Conservation (phyloP, 2,329 filamentous ascomycete species). For the Scedosporium aurantiacum region DNA sequence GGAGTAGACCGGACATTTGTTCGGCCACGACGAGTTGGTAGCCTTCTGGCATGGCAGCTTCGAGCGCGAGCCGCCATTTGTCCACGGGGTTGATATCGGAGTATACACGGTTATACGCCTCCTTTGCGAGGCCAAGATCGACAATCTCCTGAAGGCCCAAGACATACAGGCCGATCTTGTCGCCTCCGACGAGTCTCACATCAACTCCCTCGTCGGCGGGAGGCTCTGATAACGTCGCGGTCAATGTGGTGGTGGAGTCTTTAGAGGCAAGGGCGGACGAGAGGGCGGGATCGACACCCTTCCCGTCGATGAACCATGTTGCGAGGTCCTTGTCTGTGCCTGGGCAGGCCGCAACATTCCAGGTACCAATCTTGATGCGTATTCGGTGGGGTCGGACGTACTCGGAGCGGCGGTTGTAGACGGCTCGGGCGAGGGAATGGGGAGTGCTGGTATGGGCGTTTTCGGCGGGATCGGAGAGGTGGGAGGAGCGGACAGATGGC, state of each 20-base stretch:
- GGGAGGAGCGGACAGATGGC: conserved; percentile 21
- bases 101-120: conserved; percentile 63
- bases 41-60: conserved; percentile 61
- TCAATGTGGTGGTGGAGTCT: conserved; percentile 22
- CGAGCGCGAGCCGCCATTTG: conserved; percentile 71
- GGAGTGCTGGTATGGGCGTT: conserved; percentile 30
- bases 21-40: conserved; percentile 70
- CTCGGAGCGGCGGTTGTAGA: conserved; percentile 66
- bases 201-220: conserved; percentile 26
- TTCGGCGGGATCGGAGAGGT: conserved; percentile 31
- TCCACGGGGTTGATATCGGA: conserved; percentile 59
- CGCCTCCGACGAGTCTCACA: conserved; percentile 41
- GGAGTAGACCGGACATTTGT: conserved; percentile 74
- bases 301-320: conserved; percentile 75
- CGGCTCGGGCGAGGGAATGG: conserved; percentile 49
- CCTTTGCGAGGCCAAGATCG: conserved; percentile 67
- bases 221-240: conserved; percentile 30
- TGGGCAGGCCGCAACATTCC: conserved; percentile 83
- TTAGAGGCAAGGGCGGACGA: conserved; percentile 30
- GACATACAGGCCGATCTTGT: conserved; percentile 79
- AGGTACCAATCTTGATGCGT: conserved; percentile 81
- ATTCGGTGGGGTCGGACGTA: conserved; percentile 67
- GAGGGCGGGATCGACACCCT: conserved; percentile 55
- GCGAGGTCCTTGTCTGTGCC: conserved; percentile 81
- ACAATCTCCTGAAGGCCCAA: conserved; percentile 88